Base-by-base conservation (phyloP, 768 basidiomycete genomes). In the Suillus fuscotomentosus region DNA sequence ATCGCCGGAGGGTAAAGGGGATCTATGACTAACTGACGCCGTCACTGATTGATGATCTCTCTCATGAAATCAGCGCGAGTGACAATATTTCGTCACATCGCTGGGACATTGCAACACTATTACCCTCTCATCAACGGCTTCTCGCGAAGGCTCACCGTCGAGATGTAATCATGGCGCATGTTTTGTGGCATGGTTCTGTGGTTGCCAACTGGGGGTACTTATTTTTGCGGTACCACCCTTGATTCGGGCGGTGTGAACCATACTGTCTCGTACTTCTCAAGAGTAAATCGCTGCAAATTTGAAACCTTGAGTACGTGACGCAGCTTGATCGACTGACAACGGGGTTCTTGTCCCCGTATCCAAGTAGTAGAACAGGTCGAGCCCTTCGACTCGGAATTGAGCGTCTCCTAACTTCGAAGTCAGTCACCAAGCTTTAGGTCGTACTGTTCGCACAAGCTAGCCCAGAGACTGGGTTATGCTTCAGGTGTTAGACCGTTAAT, bases 401-500 rank as follows among this genome's bases (percentile, higher is more conserved):
- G 15, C 15, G 3, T 8, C 50, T 9, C 17, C 24, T 10, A 51
- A 50, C 3, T 15, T 22, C 47, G 11, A 24, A 27, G 8, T 51
- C 8, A 8, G 8, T 5, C 3, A 22, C 22, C 2, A 13, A 47
- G 13, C 22, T 51, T 51, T 15, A 17, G 15, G 15, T 27, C 14
- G 48, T 50, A 50, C 24, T 64, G n/a, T 39, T 60, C 24, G 8
- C 17, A 17, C 15, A 27, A 15, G 3, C 27, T 3, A 50, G 3
- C 48, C 48, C 24, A 50, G 22, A 24, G 48, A 66, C 47, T 71
- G 66, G 9, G 74, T 72, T 66, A 42, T 31, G 79, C 79, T 34
- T 74, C 70, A 2, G 72, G 76, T 10, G 73, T 81, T 75, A 72
- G 78, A 76, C 70, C 85, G 20, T 74, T 80, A 60, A 90, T 75